These are phyloP conservation scores for Besnoitia besnoiti DNA, from an alignment of 169 alveolate species.

Conservation along the genomic window DNA sequence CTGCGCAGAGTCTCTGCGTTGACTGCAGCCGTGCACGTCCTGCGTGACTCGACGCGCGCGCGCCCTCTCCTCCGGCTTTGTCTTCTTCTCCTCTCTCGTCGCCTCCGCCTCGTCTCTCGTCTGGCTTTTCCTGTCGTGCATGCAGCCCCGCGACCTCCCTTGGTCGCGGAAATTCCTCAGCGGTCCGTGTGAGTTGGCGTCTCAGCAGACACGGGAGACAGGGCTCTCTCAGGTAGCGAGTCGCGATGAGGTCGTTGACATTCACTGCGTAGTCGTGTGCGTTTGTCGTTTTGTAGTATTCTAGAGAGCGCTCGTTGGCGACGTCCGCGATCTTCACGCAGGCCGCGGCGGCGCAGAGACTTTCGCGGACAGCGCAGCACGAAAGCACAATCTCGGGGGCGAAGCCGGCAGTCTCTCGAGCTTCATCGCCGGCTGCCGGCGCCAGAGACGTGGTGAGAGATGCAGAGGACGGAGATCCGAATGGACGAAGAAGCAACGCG, in stretches of 20 bases:
- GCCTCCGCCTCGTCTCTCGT: background rate
- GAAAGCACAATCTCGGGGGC: background rate
- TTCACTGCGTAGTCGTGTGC: conserved; percentile 31
- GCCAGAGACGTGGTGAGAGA: background rate
- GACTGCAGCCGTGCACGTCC: too few relatives aligned
- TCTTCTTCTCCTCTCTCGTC: background rate
- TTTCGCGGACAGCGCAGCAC: background rate
- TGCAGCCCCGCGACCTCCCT: too few relatives aligned
- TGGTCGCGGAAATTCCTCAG: too few relatives aligned
- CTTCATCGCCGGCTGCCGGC: too few relatives aligned
- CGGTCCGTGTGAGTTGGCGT: background rate
- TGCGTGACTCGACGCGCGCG: too few relatives aligned
- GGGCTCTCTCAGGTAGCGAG: background rate
- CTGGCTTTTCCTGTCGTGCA: background rate
- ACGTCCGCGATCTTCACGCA: conserved; percentile 84
- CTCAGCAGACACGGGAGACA: background rate
- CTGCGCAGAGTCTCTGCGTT: too few relatives aligned
- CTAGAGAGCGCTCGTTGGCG: conserved; percentile 86
- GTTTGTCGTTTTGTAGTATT: conserved; percentile 80
- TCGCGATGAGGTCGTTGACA: background rate
- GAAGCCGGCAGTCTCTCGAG: too few relatives aligned
- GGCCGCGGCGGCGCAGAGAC: background rate
- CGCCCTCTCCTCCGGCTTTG: background rate
- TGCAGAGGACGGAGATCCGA: background rate
- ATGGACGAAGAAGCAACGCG: too few relatives aligned